Percentiles rank a stretch among this genome's conserved stretches.
These are phyloP conservation scores for Thelonectria discophora DNA, from an alignment of 2,329 filamentous ascomycete species.

Conservation along the genomic window DNA sequence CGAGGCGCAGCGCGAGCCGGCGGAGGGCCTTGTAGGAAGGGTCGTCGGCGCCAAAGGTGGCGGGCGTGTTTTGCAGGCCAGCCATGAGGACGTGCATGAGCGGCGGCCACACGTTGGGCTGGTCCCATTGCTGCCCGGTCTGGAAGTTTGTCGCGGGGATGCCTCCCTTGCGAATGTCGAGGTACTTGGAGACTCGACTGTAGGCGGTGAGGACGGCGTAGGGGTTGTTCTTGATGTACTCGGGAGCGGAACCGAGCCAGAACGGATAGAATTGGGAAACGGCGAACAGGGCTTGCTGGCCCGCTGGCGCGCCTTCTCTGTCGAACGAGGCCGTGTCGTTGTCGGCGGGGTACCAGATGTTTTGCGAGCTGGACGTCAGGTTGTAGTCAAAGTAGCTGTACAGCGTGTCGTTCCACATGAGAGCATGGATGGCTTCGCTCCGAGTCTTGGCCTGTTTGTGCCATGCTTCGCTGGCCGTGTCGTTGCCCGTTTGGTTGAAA, in stretches of 20 bases:
- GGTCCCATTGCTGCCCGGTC: slow-evolving; percentile 74
- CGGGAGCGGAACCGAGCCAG: slow-evolving; percentile 72
- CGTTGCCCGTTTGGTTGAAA: slow-evolving; percentile 60
- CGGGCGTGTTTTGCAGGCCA: slow-evolving; percentile 67
- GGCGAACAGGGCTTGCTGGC: slow-evolving; percentile 66
- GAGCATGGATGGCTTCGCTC: slow-evolving; percentile 67
- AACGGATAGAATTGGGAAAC: slow-evolving; percentile 73
- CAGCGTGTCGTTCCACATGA: slow-evolving; percentile 72
- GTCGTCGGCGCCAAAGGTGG: slow-evolving; percentile 63
- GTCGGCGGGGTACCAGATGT: slow-evolving; percentile 62
- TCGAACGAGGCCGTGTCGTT: slow-evolving; percentile 47
- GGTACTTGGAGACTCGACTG: slow-evolving; percentile 60
- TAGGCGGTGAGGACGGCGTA: slow-evolving; percentile 64
- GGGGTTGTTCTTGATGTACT: slow-evolving; percentile 65
- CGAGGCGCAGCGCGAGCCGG: slow-evolving; percentile 64
- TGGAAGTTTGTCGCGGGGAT: slow-evolving; percentile 69
- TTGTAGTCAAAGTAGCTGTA: slow-evolving; percentile 77
- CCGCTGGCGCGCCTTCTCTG: slow-evolving; percentile 57
- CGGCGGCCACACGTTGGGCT: slow-evolving; percentile 76
- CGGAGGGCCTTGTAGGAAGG: slow-evolving; percentile 64
- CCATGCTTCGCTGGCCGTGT: slow-evolving; percentile 59
- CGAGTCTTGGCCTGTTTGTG: slow-evolving; percentile 58
- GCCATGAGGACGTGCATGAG: slow-evolving; percentile 71
- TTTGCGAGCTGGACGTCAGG: slow-evolving; percentile 64
- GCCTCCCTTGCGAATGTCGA: slow-evolving; percentile 62